A percentile compares a stretch with the other conserved stretches of the same genome.
These are phyloP conservation scores for Rhodomyrtus psidioides DNA, from an alignment of 441 rosid species.

Conservation along the genomic window DNA sequence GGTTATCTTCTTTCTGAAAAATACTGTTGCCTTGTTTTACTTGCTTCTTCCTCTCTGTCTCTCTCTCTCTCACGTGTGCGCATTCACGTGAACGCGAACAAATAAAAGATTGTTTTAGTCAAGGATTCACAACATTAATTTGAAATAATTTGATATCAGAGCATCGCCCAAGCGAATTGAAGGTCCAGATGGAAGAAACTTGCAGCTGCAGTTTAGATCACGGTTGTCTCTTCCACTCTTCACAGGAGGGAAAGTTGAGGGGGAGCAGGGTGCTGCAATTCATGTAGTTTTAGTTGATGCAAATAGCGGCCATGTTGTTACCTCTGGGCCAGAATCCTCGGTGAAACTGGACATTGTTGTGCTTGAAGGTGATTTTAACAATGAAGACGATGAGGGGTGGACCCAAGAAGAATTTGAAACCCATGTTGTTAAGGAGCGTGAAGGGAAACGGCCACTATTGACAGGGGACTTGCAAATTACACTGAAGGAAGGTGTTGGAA, in stretches of 20 bases:
- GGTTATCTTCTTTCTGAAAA: not conserved
- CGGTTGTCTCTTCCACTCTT: slow-evolving; percentile 93
- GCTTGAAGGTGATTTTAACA: slow-evolving; percentile 94
- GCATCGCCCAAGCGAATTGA: slow-evolving; percentile 86
- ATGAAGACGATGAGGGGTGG: slow-evolving; percentile 93
- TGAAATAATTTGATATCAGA: slow-evolving; percentile 19
- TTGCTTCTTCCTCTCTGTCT: not conserved
- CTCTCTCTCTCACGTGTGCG: not conserved
- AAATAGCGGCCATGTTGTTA: slow-evolving; percentile 58
- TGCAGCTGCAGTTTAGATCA: slow-evolving; percentile 73
- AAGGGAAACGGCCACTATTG: slow-evolving; percentile 94
- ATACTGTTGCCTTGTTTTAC: not conserved
- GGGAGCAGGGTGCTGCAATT: slow-evolving; percentile 98
- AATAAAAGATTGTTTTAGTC: not conserved
- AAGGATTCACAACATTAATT: not conserved
- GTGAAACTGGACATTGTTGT: slow-evolving; percentile 79
- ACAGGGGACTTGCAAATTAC: slow-evolving; percentile 80
- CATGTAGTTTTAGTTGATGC: slow-evolving; percentile 74
- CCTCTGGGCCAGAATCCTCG: slow-evolving; percentile 76
- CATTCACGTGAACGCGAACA: not conserved
- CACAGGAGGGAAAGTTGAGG: slow-evolving; percentile 98
- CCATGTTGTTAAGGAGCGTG: slow-evolving; percentile 94
- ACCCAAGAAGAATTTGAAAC: slow-evolving; percentile 87
- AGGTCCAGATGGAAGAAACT: slow-evolving; percentile 76
- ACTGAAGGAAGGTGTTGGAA: slow-evolving; percentile 97